phyloP scores from a whole-genome alignment of 176 grass and related monocot species.

The Musa acuminata region DNA sequence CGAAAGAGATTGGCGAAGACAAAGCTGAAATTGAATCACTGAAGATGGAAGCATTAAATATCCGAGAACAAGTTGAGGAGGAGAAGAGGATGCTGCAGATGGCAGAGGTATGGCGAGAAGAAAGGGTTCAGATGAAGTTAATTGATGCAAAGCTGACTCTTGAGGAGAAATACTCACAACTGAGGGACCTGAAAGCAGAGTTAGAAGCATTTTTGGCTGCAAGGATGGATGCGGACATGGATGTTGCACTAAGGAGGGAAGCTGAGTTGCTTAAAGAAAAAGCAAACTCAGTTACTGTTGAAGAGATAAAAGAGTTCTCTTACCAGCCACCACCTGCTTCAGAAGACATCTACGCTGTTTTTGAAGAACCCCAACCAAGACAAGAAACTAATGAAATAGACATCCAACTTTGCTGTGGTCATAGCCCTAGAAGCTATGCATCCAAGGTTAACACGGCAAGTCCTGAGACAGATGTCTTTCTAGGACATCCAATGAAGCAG shows the following conservation, averaged over 20 bases:
- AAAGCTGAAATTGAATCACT: conserved; percentile 80
- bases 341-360: conserved; percentile 76
- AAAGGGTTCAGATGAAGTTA: conserved; percentile 96
- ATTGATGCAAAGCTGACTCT: conserved; percentile 87
- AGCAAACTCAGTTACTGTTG: conserved; percentile 43
- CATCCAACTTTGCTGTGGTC: conserved; percentile 56
- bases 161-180: conserved; percentile 57
- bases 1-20: conserved; percentile 90
- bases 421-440: conserved; percentile 32
- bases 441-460: conserved; percentile 59
- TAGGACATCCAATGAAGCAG: conserved; percentile 39
- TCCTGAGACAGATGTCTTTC: conserved; percentile 61
- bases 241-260: conserved; percentile 39
- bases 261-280: conserved; percentile 52
- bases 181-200: conserved; percentile 53
- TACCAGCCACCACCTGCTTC: conserved; percentile 59
- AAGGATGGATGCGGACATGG: conserved; percentile 31
- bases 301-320: conserved; percentile 50
- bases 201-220: conserved; percentile 43
- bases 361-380: conserved; percentile 55
- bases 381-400: conserved; percentile 50
- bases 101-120: conserved; percentile 96
- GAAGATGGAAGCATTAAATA: conserved; percentile 56
- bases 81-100: conserved; percentile 96
- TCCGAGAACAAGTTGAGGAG: conserved; percentile 73